These are phyloP conservation scores for Conidiobolus incongruus DNA, from an alignment of 371 early-diverging fungal genomes.

Conservation along the genomic window DNA sequence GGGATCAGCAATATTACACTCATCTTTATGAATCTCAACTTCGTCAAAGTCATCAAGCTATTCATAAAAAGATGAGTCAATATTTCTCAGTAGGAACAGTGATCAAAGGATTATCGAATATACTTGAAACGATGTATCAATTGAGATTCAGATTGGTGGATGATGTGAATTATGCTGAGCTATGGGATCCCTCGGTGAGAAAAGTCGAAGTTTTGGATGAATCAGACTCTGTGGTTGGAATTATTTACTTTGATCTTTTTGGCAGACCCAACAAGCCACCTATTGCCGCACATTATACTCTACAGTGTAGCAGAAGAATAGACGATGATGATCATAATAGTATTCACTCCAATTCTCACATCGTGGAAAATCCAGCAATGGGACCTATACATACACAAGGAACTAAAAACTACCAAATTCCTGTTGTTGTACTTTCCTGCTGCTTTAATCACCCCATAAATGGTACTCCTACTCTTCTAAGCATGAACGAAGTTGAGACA, in stretches of 20 bases:
- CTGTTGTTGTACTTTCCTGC: constrained; percentile 54
- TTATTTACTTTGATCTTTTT: constrained; percentile 84
- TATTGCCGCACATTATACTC: constrained; percentile 87
- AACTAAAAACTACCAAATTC: constrained; percentile 33
- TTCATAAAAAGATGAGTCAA: constrained; percentile 13
- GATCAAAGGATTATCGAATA: constrained; percentile 59
- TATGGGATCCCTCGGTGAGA: constrained; percentile 75
- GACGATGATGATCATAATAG: constrained; percentile 32
- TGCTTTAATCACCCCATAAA: constrained; percentile 26
- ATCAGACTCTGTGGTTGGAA: constrained; percentile 49
- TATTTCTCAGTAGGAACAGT: constrained; percentile 74
- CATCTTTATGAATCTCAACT: constrained; percentile 14
- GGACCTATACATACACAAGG: constrained; percentile 17
- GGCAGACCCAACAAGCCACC: constrained; percentile 46
- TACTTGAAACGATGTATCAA: constrained; percentile 69
- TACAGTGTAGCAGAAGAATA: constrained; percentile 67
- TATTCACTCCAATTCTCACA: constrained; percentile 13
- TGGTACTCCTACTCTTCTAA: constrained; percentile 19
- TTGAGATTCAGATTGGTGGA: constrained; percentile 44
- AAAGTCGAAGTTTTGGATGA: constrained; percentile 66
- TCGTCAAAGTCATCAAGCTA: constrained; percentile 10
- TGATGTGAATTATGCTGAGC: constrained; percentile 32
- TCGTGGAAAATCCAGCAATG: constrained; percentile 10
- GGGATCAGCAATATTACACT: constrained; percentile 66
- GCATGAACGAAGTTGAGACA: constrained; percentile 66